phyloP scores from a whole-genome alignment of 768 basidiomycete species.

The Rubroboletus satanas region DNA sequence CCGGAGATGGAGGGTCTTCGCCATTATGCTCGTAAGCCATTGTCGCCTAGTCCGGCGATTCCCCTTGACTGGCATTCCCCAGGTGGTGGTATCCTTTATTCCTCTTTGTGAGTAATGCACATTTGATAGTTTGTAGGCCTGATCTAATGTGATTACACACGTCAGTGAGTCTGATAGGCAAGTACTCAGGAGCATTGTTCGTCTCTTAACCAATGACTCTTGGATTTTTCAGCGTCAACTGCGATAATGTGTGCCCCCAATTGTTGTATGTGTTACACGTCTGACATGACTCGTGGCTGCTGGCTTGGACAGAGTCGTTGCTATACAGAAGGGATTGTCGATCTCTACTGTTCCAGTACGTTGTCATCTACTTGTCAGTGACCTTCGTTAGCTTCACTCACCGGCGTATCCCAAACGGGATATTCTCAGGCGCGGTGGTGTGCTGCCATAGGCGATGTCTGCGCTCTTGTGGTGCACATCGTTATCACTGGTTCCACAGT shows the following conservation, averaged over 20 bases:
- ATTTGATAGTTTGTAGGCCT: neutral
- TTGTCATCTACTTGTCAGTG: neutral
- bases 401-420: neutral
- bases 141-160: neutral
- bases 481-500: neutral
- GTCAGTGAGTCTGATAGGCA: neutral
- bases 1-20: neutral
- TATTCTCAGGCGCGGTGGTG: neutral
- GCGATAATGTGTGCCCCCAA: neutral
- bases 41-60: neutral
- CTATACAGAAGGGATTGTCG: neutral
- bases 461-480: neutral
- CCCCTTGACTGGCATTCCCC: neutral
- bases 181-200: neutral
- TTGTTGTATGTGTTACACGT: neutral
- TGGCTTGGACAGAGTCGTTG: neutral
- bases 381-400: neutral
- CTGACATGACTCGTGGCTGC: neutral
- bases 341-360: neutral
- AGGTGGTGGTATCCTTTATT: neutral
- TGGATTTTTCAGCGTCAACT: neutral
- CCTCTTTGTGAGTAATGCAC: neutral
- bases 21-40: neutral
- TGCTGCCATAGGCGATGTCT: neutral
- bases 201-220: neutral